Percentiles rank a stretch among this genome's conserved stretches.
Evolutionary conservation across 2,329 filamentous ascomycete genomes (phyloP).

Genomic region (Geosmithia flava): DNA sequence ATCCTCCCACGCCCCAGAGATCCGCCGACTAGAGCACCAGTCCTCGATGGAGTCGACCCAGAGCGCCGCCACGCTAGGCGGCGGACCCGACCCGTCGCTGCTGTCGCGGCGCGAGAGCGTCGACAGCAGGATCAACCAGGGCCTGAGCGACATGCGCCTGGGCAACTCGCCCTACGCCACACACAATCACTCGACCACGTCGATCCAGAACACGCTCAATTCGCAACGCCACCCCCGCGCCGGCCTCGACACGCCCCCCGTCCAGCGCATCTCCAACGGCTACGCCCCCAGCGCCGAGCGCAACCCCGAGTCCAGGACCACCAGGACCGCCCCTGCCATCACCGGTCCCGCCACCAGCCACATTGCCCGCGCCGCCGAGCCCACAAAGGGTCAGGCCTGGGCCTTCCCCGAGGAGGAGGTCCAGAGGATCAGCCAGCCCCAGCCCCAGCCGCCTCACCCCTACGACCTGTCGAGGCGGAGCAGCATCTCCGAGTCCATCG

Average conservation of each 20-base stretch:
- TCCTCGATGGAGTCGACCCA: slow-evolving; percentile 21
- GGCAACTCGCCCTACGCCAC: slow-evolving; percentile 59
- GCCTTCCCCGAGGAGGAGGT: slow-evolving; percentile 68
- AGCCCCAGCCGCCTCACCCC: slow-evolving; percentile 14
- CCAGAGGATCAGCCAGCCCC: slow-evolving; percentile 14
- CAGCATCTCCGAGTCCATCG: slow-evolving; percentile 65
- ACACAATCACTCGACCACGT: slow-evolving; percentile 65
- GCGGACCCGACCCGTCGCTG: slow-evolving; percentile 26
- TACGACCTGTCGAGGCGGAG: slow-evolving; percentile 58
- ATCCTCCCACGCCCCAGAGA: slow-evolving; percentile 25
- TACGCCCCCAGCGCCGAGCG: slow-evolving; percentile 49
- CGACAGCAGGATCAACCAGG: slow-evolving; percentile 65
- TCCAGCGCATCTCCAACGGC: slow-evolving; percentile 51
- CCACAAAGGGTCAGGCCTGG: slow-evolving; percentile 75
- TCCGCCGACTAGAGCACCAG: slow-evolving; percentile 29
- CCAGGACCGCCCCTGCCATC: slow-evolving; percentile 62
- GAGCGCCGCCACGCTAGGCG: slow-evolving; percentile 16
- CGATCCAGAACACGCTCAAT: slow-evolving; percentile 58
- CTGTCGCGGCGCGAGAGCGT: slow-evolving; percentile 61
- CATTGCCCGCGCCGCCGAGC: slow-evolving; percentile 61
- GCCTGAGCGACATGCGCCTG: slow-evolving; percentile 57
- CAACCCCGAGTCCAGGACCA: slow-evolving; percentile 41
- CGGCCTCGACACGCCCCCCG: slow-evolving; percentile 36
- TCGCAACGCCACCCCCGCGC: slow-evolving; percentile 50
- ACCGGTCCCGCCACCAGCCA: slow-evolving; percentile 54